Conservation (phyloP, 805 yeast species). For the Wickerhamiella azymoides region DNA sequence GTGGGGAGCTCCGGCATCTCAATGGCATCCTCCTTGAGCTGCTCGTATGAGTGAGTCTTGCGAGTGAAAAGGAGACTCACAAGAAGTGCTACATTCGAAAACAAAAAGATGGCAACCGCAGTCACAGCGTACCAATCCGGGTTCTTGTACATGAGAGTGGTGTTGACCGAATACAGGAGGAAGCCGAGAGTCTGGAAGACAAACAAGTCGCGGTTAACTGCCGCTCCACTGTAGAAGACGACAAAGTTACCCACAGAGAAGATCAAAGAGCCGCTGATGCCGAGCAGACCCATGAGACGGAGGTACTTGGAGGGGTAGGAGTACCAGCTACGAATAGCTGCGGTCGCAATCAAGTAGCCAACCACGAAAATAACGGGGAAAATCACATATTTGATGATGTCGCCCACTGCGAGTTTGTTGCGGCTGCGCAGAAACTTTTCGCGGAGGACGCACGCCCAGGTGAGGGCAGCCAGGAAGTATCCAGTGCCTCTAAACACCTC, state of each 20-base stretch:
- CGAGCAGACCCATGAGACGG: constrained; percentile 1
- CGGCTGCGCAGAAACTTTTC: neutral
- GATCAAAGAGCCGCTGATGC: neutral
- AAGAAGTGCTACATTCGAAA: neutral
- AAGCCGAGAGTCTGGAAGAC: constrained; percentile 6
- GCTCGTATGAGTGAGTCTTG: constrained; percentile 3
- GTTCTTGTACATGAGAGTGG: constrained; percentile 4
- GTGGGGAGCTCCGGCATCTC: constrained; percentile 5
- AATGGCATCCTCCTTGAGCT: constrained; percentile 4
- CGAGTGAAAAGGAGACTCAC: neutral
- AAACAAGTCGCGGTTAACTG: constrained; percentile 1
- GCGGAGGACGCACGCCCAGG: neutral
- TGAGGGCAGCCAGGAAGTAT: neutral
- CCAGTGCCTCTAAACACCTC: neutral
- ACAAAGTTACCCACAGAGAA: neutral
- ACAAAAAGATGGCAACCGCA: neutral
- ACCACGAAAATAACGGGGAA: neutral
- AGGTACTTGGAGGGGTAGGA: neutral
- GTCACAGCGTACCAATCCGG: constrained; percentile 5
- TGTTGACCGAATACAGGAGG: constrained; percentile 1
- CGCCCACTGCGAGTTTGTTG: neutral
- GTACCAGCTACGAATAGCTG: neutral
- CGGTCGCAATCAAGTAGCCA: neutral
- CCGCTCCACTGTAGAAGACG: neutral
- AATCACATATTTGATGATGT: neutral